A percentile compares a stretch with the other conserved stretches of the same genome.
phyloP scores from a whole-genome alignment of 768 basidiomycete genomes.

The Ramaria rubella region DNA sequence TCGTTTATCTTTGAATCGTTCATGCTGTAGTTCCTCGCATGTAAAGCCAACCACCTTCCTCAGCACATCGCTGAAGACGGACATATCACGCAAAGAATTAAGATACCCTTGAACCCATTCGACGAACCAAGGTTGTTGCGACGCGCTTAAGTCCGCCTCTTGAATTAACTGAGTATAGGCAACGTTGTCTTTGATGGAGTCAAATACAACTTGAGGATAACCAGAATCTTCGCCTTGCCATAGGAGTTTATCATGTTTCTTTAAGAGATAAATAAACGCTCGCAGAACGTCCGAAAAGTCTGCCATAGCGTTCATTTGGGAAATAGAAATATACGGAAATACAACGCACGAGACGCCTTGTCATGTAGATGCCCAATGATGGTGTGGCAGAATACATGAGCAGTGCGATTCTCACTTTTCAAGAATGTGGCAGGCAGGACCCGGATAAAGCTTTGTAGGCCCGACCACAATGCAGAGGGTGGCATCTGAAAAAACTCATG shows the following conservation, averaged over 20 bases:
- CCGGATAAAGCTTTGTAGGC: conserved; percentile 40
- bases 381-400: conserved; percentile 43
- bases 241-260: conserved; percentile 45
- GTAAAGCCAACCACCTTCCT: conserved; percentile 67
- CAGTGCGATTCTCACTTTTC: conserved; percentile 27
- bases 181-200: conserved; percentile 75
- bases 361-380: conserved; percentile 58
- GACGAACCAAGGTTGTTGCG: conserved; percentile 43
- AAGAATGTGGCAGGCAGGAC: conserved; percentile 44
- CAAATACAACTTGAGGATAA: conserved; percentile 73
- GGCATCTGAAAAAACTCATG: conserved; percentile 3
- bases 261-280: conserved; percentile 54
- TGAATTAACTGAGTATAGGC: conserved; percentile 44
- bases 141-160: conserved; percentile 21
- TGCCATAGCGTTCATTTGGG: conserved; percentile 22
- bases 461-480: conserved; percentile 45
- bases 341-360: conserved; percentile 50
- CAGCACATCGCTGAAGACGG: conserved; percentile 56
- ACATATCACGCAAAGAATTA: conserved; percentile 42
- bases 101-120: conserved; percentile 64
- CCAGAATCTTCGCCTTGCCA: conserved; percentile 71
- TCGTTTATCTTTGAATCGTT: conserved; percentile 53
- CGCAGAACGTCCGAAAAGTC: conserved; percentile 56
- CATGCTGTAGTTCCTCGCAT: conserved; percentile 77
- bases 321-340: conserved; percentile 10